Evolutionary conservation across 192 early-diverging fungal species (phyloP).

Genomic region (Dissophora ornata): DNA sequence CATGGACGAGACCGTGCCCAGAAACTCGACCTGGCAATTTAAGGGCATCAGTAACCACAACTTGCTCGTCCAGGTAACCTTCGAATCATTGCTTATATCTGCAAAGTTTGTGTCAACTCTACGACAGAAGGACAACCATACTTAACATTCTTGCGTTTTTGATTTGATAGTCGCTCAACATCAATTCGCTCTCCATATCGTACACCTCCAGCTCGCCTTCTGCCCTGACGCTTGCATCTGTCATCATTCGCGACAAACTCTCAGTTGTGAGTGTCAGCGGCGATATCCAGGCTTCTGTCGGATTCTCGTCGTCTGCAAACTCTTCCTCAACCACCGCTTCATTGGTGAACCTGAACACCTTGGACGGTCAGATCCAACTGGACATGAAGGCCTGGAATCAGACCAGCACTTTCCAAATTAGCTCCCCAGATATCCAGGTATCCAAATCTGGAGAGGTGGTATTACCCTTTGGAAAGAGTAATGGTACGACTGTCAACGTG

Average conservation of each 20-base stretch:
- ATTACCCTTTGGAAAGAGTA: constrained; percentile 8
- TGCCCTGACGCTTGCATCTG: constrained; percentile 10
- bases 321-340: neutral
- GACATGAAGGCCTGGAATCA: constrained; percentile 46
- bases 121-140: too few relatives aligned
- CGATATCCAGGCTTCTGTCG: constrained; percentile 29
- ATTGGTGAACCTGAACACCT: constrained; percentile 28
- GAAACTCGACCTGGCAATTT: constrained; percentile 33
- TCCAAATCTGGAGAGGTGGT: constrained; percentile 16
- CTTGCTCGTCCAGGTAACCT: constrained; percentile 30
- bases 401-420: constrained; percentile 22
- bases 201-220: constrained; percentile 27
- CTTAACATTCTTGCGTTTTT: too few relatives aligned
- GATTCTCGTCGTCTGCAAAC: constrained; percentile 4
- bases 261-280: constrained; percentile 40
- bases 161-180: constrained; percentile 29
- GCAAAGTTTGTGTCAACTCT: neutral
- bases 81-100: neutral
- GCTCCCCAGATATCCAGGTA: constrained; percentile 19
- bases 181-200: constrained; percentile 33
- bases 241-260: constrained; percentile 32
- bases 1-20: constrained; percentile 13
- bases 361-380: constrained; percentile 31
- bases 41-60: constrained; percentile 18
- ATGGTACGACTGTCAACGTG: constrained; percentile 7